Evolutionary conservation across 805 yeast genomes (phyloP).

Genomic region (Schwanniomyces vanrijiae): DNA sequence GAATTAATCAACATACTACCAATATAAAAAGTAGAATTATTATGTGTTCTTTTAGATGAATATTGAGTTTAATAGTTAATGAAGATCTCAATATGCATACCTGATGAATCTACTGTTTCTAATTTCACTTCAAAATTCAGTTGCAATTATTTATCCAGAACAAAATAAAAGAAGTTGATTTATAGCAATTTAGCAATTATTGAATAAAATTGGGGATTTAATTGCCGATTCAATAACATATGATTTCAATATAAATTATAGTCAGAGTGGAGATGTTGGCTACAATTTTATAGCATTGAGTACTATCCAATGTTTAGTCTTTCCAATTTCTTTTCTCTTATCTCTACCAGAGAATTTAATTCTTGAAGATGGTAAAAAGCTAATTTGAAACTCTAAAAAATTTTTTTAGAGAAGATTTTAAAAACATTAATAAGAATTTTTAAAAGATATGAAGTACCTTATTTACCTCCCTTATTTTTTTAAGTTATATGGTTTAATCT

Average conservation of each 20-base stretch:
- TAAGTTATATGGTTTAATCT: conserved; percentile 17
- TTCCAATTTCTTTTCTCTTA: conserved; percentile 15
- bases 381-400: conserved; percentile 7
- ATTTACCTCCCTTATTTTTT: conserved; percentile 13
- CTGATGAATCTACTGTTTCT: too few relatives aligned
- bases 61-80: too few relatives aligned
- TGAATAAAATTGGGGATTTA: conserved; percentile 21
- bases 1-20: too few relatives aligned
- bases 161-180: conserved; percentile 20
- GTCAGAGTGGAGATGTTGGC: conserved; percentile 15
- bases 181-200: conserved; percentile 23
- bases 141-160: conserved; percentile 23
- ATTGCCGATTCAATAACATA: conserved; percentile 21
- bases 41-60: too few relatives aligned
- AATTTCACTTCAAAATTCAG: too few relatives aligned
- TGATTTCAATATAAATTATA: conserved; percentile 12
- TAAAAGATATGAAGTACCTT: conserved; percentile 14
- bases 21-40: too few relatives aligned
- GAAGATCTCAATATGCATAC: too few relatives aligned
- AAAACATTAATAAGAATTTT: conserved; percentile 7
- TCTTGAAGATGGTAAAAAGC: conserved; percentile 23
- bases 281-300: conserved; percentile 20
- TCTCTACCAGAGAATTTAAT: conserved; percentile 23
- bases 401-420: conserved; percentile 5
- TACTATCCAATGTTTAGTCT: conserved; percentile 21